phyloP scores from a whole-genome alignment of 495 filamentous ascomycete species.

The Xylaria acuta region DNA sequence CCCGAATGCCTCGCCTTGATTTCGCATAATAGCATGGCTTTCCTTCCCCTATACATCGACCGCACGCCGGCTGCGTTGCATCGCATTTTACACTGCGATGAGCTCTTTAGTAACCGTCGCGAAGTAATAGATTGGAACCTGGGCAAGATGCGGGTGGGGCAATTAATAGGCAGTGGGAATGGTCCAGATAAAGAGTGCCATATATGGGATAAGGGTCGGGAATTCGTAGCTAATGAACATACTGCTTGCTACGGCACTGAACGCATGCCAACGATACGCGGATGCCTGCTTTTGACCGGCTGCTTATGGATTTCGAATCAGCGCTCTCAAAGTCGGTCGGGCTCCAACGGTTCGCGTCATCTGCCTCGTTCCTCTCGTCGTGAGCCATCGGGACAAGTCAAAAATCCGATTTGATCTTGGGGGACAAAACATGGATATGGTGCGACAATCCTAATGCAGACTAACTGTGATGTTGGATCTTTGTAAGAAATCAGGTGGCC shows the following conservation, averaged over 20 bases:
- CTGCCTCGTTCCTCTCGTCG: conserved; percentile 27
- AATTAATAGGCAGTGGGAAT: not conserved
- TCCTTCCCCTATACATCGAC: conserved; percentile 51
- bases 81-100: conserved; percentile 60
- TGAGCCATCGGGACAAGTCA: conserved; percentile 11
- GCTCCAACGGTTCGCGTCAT: conserved; percentile 31
- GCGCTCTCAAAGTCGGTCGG: conserved; percentile 35
- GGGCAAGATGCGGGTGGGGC: not conserved
- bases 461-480: not conserved
- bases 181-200: not conserved
- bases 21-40: conserved; percentile 58
- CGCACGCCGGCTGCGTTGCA: conserved; percentile 54
- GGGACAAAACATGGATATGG: not conserved
- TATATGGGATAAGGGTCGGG: not conserved
- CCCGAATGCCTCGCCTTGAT: conserved; percentile 60
- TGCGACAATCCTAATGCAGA: conserved; percentile 4
- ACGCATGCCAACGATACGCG: conserved; percentile 60
- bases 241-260: conserved; percentile 62
- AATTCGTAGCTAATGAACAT: conserved; percentile 11
- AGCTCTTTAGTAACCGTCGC: conserved; percentile 3
- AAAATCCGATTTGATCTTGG: not conserved
- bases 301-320: conserved; percentile 31
- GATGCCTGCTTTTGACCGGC: conserved; percentile 41
- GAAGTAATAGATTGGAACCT: not conserved
- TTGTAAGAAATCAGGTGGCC: not conserved